These are phyloP conservation scores for Eremomyces bilateralis DNA, from an alignment of 495 filamentous ascomycete species.

Conservation along the genomic window DNA sequence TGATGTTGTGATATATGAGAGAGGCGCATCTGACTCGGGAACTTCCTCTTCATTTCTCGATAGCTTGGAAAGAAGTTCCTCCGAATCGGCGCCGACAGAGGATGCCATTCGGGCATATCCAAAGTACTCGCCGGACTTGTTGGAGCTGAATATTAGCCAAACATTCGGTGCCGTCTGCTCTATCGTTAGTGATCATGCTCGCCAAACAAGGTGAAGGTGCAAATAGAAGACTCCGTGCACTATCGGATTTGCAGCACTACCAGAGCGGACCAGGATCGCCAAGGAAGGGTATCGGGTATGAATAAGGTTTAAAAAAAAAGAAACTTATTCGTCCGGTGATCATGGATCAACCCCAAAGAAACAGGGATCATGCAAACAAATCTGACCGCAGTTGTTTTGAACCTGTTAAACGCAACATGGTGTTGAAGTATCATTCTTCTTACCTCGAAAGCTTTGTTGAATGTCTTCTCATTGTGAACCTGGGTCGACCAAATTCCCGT, in stretches of 20 bases:
- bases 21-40: constrained; percentile 29
- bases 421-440: too few relatives aligned
- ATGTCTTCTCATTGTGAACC: constrained; percentile 62
- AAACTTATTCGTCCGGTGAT: too few relatives aligned
- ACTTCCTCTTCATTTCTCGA: constrained; percentile 24
- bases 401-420: too few relatives aligned
- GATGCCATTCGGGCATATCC: constrained; percentile 89
- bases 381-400: too few relatives aligned
- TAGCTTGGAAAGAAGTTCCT: constrained; percentile 41
- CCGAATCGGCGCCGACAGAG: constrained; percentile 53
- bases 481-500: constrained; percentile 91
- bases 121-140: constrained; percentile 96
- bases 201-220: too few relatives aligned
- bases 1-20: constrained; percentile 54
- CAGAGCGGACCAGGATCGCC: too few relatives aligned
- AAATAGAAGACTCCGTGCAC: too few relatives aligned
- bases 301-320: too few relatives aligned
- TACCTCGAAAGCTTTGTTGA: constrained; percentile 78
- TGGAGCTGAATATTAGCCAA: constrained; percentile 92
- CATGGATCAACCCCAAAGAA: too few relatives aligned
- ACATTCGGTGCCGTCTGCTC: constrained; percentile 57
- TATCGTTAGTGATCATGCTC: constrained; percentile 7
- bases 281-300: too few relatives aligned
- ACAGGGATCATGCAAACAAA: too few relatives aligned
- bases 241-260: too few relatives aligned